phyloP scores from a whole-genome alignment of 108 stramenopile species.

The Conticribra guillardii region DNA sequence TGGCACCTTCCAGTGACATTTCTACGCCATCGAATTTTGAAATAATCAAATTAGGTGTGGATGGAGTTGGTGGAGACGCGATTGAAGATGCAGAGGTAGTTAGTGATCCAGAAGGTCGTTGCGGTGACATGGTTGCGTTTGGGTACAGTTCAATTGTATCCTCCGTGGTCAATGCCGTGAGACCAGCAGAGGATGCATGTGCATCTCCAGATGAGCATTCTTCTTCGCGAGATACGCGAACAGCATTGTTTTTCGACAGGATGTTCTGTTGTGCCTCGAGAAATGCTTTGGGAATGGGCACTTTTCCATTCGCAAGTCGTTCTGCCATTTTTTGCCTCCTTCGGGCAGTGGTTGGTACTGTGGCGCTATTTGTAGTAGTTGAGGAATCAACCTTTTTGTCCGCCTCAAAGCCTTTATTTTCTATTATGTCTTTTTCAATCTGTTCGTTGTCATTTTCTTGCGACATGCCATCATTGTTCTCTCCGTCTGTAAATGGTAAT shows the following conservation, averaged over 20 bases:
- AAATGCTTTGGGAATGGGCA: conserved; percentile 14
- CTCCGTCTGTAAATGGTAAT: not conserved
- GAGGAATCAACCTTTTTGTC: not conserved
- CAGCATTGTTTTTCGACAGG: no score
- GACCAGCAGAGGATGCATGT: no score
- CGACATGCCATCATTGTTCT: not conserved
- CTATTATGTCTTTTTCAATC: not conserved
- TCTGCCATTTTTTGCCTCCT: conserved; percentile 14
- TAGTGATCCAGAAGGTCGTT: not conserved
- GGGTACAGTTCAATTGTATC: conserved; percentile 9
- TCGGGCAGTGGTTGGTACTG: not conserved
- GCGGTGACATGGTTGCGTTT: no score
- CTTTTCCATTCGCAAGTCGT: conserved; percentile 18
- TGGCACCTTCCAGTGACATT: not conserved
- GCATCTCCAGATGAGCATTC: not conserved
- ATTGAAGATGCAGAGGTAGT: no score
- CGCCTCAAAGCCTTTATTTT: not conserved
- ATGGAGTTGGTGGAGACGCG: no score
- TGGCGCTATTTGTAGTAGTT: not conserved
- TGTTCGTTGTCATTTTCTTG: not conserved
- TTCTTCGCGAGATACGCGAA: no score
- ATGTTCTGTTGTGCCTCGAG: not conserved
- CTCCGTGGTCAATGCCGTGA: conserved; percentile 1
- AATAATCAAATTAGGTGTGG: not conserved
- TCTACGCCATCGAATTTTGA: not conserved